Evolutionary conservation across 495 filamentous ascomycete genomes (phyloP), one percentile per base, ranked within the genome.

Genomic region (Penicillium waksmanii): DNA sequence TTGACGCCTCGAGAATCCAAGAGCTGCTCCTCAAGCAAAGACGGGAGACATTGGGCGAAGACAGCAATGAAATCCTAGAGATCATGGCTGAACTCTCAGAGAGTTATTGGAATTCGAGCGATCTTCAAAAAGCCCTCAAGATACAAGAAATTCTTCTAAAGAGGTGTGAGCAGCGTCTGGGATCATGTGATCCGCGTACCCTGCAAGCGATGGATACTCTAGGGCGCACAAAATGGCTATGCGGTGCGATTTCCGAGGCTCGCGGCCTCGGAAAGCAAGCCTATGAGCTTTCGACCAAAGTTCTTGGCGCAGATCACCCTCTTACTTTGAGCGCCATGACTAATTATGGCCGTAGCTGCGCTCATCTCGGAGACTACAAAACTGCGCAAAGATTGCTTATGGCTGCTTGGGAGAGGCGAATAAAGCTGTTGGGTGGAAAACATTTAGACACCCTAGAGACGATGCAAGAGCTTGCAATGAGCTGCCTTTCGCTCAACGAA

Each of bases 21-120:
- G 51, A 53, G 40, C 19, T 15, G 23, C 35, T 53, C 18, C 31
- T 53, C 8, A 35, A 42, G 17, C 19, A 35, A 17, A 33, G 40
- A 38, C 33, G 51, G 13, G 51, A 53, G 35, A 34, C 18, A 53
- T 35, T 53, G 13, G 51, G 34, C 11, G 38, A 53, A 42, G 51
- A 53, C 51, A 53, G 51, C 35, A 12, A 23, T 5, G 51, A 53
- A 38, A 38, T 38, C 18, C 19, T 53, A 18, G 51, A 53, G 35
- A 19, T 38, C 51, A 53, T 53, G 51, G 15, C 35, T 35, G 31
- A 13, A 25, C 51, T 53, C 38, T 19, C 51, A 35, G 33, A 38
- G 51, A 53, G 51, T 38, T 53, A 53, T 38, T 53, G 51, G 51
- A 53, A 53, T 42, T 53, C 51, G 21, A 53, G 51, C 27, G 33